Base-by-base conservation (phyloP, 2,329 filamentous ascomycete species). In the Aspergillus sp. region DNA sequence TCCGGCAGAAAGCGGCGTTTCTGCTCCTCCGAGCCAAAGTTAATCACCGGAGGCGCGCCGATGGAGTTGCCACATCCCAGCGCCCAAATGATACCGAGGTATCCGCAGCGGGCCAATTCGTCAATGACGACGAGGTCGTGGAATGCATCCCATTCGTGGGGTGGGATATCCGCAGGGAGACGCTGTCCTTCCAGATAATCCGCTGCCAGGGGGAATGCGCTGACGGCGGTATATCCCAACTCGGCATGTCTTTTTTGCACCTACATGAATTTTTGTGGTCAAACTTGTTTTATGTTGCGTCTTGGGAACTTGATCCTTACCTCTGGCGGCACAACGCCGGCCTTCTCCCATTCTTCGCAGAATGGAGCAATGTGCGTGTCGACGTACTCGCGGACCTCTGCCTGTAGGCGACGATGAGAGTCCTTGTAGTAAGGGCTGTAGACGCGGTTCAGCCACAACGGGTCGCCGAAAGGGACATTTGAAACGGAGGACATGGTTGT, bases 1-100 rank as follows among this genome's bases (percentile, higher is more conserved):
- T 80, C 80, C 0, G 82, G 82, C 5, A 87, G 68, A 73, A 81
- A 87, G 45, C 74, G 75, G 4, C 36, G 16, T 54, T 65, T 69
- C 47, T 68, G 67, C 40, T 66, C 61, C 3, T 60, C 54, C n/a
- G 58, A 64, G 0, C 64, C 67, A 45, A 64, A 68, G 11, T 64
- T 62, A 29, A 68, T 61, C 3, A 70, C 51, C 0, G 67, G 66
- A 10, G 68, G 68, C 3, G 59, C 65, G 3, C 70, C 70, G 19
- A 71, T 68, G 2, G 62, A 64, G 45, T 66, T 67, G 10, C 66
- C 68, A 20, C 67, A 68, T 20, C 59, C 63, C 23, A 71, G 49
- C 3, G 60, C 68, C 63, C 65, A 70, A 11, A 69, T 57, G 9
- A 69, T 53, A 2, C 67, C 68, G 1, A 68, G 55, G 36, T 66